Conservation (phyloP, 208 protist species). For the Angomonas deanei region DNA sequence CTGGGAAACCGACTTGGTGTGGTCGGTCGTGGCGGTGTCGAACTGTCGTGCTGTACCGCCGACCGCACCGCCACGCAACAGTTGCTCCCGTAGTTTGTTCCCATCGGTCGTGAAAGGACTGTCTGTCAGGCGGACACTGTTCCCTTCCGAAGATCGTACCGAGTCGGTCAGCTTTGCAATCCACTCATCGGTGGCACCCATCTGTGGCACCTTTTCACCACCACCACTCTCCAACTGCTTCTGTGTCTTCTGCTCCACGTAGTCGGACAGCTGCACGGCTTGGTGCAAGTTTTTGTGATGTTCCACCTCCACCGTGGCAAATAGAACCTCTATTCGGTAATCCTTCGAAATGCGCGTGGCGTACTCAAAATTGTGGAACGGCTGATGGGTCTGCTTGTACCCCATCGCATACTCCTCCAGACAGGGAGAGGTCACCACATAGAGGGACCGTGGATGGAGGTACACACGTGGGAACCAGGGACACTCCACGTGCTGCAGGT, state of each 20-base stretch:
- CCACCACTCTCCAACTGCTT: not conserved
- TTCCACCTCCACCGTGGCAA: slow-evolving; percentile 76
- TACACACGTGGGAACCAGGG: slow-evolving; percentile 86
- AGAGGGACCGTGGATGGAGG: slow-evolving; percentile 72
- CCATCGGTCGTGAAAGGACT: slow-evolving; percentile 36
- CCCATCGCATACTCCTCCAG: slow-evolving; percentile 82
- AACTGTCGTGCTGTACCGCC: slow-evolving; percentile 10
- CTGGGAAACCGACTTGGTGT: slow-evolving; percentile 19
- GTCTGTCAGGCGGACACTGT: not conserved
- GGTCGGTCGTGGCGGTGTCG: not conserved
- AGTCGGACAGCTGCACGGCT: slow-evolving; percentile 75
- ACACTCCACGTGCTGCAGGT: slow-evolving; percentile 73
- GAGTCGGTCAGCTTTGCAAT: slow-evolving; percentile 34
- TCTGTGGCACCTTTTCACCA: not conserved
- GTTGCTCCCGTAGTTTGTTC: slow-evolving; percentile 46
- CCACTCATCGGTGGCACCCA: slow-evolving; percentile 22
- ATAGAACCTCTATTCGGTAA: slow-evolving; percentile 88
- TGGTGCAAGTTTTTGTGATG: slow-evolving; percentile 55
- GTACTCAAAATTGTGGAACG: slow-evolving; percentile 86
- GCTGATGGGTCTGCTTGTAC: slow-evolving; percentile 81
- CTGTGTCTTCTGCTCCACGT: slow-evolving; percentile 20
- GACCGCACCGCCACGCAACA: slow-evolving; percentile 38
- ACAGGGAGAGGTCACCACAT: slow-evolving; percentile 76
- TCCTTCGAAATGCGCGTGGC: slow-evolving; percentile 84
- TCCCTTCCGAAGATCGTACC: slow-evolving; percentile 25